Conservation (phyloP, 805 yeast genomes). For the Saccharomycopsis sp. region DNA sequence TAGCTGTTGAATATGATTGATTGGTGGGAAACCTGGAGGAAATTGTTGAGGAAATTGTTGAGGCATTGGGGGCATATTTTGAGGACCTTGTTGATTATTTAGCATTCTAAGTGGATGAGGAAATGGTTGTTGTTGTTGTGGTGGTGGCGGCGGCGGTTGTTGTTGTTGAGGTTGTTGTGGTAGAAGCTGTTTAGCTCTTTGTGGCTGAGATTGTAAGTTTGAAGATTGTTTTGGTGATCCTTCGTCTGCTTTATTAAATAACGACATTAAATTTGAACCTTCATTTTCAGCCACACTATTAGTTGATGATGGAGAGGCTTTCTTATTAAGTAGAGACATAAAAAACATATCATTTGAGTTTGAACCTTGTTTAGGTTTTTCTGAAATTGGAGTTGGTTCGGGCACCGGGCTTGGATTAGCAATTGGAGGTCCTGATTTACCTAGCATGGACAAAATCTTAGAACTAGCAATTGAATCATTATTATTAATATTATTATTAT, state of each 20-base stretch:
- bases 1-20: constrained; percentile 12
- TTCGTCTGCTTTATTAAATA: neutral
- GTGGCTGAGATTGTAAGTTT: neutral
- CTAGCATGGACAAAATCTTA: constrained; percentile 13
- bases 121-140: constrained; percentile 16
- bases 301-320: neutral
- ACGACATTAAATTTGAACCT: neutral
- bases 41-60: neutral
- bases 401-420: neutral
- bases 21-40: constrained; percentile 15
- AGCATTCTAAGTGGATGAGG: constrained; percentile 3
- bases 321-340: constrained; percentile 29
- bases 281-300: no score
- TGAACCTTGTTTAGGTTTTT: neutral
- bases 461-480: constrained; percentile 12
- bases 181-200: neutral
- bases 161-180: constrained; percentile 9
- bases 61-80: constrained; percentile 8
- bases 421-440: constrained; percentile 14
- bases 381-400: neutral
- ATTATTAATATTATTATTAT: neutral
- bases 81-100: constrained; percentile 5
- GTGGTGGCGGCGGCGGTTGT: constrained; percentile 18
- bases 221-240: neutral
- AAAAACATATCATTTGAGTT: constrained; percentile 32